These are phyloP conservation scores for Fusarium denticulatum DNA, from an alignment of 2,329 filamentous ascomycete species.

Conservation along the genomic window DNA sequence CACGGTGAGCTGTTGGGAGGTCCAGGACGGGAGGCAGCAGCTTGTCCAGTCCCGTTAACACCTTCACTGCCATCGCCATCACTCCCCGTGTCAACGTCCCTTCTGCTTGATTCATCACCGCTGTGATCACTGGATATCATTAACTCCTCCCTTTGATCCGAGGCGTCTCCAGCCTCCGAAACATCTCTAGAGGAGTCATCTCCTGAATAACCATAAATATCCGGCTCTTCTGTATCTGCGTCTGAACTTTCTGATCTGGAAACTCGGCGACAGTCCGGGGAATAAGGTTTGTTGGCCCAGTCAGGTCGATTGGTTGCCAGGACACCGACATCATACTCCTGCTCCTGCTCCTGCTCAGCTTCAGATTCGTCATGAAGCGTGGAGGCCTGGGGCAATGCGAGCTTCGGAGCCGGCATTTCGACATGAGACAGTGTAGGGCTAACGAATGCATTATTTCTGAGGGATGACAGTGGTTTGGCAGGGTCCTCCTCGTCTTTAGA, in stretches of 20 bases:
- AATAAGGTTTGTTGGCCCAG: background rate
- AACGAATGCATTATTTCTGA: background rate
- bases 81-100: background rate
- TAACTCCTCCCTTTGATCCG: background rate
- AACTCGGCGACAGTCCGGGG: no score
- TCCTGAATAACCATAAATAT: background rate
- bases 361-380: background rate
- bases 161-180: background rate
- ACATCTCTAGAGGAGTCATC: background rate
- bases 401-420: no score
- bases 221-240: background rate
- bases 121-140: background rate
- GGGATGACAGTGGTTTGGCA: background rate
- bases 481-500: background rate
- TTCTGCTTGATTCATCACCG: background rate
- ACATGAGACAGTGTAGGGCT: background rate
- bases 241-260: background rate
- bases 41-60: background rate
- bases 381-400: background rate
- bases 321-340: constrained; percentile 5
- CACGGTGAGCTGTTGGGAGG: background rate
- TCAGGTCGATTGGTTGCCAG: constrained; percentile 3
- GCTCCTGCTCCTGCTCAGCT: background rate
- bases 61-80: background rate
- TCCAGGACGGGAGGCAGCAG: background rate